phyloP scores from a whole-genome alignment of 495 filamentous ascomycete genomes.

The Rhizodiscina lignyota region DNA sequence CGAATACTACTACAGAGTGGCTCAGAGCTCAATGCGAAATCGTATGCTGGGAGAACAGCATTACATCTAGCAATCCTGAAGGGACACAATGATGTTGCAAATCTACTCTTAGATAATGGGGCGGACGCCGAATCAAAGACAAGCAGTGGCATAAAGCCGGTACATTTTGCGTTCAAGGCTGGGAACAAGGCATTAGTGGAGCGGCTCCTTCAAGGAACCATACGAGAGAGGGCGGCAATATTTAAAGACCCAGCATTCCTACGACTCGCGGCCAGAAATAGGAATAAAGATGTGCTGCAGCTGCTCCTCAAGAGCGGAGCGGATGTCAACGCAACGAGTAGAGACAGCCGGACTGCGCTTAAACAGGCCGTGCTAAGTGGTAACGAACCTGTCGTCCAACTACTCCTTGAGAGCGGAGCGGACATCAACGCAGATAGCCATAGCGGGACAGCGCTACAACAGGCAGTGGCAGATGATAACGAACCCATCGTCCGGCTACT shows the following conservation, averaged over 20 bases:
- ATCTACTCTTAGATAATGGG: slow-evolving; percentile 2
- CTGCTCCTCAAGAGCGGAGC: not conserved
- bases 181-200: not conserved
- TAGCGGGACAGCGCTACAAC: not conserved
- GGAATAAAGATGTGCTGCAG: slow-evolving; percentile 2
- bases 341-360: not conserved
- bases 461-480: not conserved
- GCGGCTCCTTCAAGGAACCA: slow-evolving; percentile 1
- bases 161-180: slow-evolving; percentile 3
- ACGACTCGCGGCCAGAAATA: not conserved
- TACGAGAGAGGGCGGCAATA: not conserved
- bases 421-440: not conserved
- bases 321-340: not conserved
- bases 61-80: slow-evolving; percentile 2
- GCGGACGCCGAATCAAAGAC: not conserved
- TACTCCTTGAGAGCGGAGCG: not conserved
- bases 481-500: not conserved
- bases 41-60: slow-evolving; percentile 1
- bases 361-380: not conserved
- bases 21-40: not conserved
- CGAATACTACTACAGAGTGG: not conserved
- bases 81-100: slow-evolving; percentile 4
- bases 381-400: not conserved
- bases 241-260: not conserved
- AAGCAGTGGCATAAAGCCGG: not conserved